Base-by-base conservation (phyloP, 768 basidiomycete species). In the Tricholoma sp. region DNA sequence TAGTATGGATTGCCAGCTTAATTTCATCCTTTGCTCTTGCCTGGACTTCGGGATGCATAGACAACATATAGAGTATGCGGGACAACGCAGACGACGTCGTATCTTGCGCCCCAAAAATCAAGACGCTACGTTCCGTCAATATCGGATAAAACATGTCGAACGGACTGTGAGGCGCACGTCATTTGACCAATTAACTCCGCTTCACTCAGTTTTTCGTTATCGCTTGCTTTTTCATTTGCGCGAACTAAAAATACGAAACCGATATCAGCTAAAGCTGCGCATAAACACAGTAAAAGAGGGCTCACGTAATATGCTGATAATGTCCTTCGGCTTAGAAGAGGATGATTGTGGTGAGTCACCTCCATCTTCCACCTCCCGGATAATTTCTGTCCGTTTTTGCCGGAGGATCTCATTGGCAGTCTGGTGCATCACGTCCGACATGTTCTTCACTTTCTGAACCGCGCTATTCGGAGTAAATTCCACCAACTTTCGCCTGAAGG, bases 81-180 rank as follows among this genome's bases (percentile, higher is more conserved):
- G 75, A 74, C 44, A 82, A 57, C 0, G 75, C 71, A 4, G 76
- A 73, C 2, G 79, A 74, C 0, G 78, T 77, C 7, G 80, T 82
- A 55, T 81, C 80, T 55, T 77, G 76, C 2, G 76, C 80, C 2
- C 79, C 78, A 59, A 81, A 79, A 15, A 80, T 74, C 29, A 81
- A 63, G 12, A 80, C 77, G 3, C 78, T 80, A 52, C 6, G 39
- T 48, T 50, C 29, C 24, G 47, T 50, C 36, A 52, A 47, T 17
- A 17, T 18, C 28, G 18, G 50, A 42, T n/a, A 20, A 32, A 7
- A 13, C 7, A 28, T 5, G 6, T 34, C 31, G 33, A 41, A 56
- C 29, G 24, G 4, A 28, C 41, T 24, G 56, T 52, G 32, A 37
- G 44, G 64, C 75, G 42, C 60, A 78, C 79, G 78, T 78, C 75